Conservation (phyloP, 106 monocot genomes). For the Dendrobium officinale region DNA sequence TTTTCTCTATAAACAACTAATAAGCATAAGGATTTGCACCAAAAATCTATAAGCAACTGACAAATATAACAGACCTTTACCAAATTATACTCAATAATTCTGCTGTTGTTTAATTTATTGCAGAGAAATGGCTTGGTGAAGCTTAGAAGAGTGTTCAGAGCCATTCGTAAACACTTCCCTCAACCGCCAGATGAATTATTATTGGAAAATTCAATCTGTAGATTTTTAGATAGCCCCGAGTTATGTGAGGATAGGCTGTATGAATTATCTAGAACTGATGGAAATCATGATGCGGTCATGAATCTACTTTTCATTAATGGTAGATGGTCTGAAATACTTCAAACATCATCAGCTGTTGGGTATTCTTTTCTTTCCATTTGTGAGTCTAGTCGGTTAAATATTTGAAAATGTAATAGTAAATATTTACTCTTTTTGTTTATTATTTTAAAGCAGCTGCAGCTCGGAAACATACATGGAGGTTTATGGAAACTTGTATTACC, state of each 20-base stretch:
- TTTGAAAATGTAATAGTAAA: constrained; percentile 1
- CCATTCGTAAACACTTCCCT: constrained; percentile 90
- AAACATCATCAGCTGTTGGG: constrained; percentile 36
- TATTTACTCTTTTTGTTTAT: not conserved
- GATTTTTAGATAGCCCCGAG: constrained; percentile 72
- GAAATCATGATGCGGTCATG: constrained; percentile 38
- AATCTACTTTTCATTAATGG: constrained; percentile 48
- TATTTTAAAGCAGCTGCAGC: constrained; percentile 19
- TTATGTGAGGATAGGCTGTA: constrained; percentile 60
- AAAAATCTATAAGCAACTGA: constrained; percentile 1
- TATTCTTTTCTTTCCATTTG: constrained; percentile 17
- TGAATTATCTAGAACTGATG: constrained; percentile 45
- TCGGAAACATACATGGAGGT: constrained; percentile 76
- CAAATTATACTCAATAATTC: not conserved
- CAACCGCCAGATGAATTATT: constrained; percentile 84
- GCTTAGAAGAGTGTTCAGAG: constrained; percentile 81
- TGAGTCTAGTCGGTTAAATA: not conserved
- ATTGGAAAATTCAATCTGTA: constrained; percentile 48
- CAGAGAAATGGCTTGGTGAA: constrained; percentile 89
- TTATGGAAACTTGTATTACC: constrained; percentile 86
- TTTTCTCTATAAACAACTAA: constrained; percentile 6
- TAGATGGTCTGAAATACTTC: constrained; percentile 22
- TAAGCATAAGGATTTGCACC: not conserved
- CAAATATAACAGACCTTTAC: not conserved
- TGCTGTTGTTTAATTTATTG: constrained; percentile 1